Percentiles rank a stretch among this genome's conserved stretches.
Evolutionary conservation across 345 rosid species (phyloP).

Genomic region (Arabis hirsuta): DNA sequence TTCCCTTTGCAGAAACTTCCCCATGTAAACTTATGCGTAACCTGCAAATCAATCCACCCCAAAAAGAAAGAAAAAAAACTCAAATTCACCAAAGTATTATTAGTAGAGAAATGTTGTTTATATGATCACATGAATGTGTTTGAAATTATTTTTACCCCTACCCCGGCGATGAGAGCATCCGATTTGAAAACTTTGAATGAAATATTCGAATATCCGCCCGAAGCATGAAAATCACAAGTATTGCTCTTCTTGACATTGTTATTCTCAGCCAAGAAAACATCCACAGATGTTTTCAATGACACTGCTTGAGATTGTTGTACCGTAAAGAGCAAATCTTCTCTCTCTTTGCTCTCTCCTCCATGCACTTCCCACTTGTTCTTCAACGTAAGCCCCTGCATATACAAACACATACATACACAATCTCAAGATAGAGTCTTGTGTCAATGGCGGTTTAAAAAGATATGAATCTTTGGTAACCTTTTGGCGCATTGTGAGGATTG

Average conservation of each 20-base stretch:
- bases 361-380: constrained; percentile 59
- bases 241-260: constrained; percentile 36
- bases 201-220: constrained; percentile 54
- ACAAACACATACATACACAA: neutral
- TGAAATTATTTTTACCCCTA: constrained; percentile 42
- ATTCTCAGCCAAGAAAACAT: constrained; percentile 54
- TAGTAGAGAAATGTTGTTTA: neutral
- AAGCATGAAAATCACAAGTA: constrained; percentile 55
- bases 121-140: constrained; percentile 7
- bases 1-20: constrained; percentile 70
- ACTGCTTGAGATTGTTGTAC: constrained; percentile 59
- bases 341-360: constrained; percentile 57
- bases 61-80: too few species aligned
- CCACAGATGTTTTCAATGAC: constrained; percentile 58
- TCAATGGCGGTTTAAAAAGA: neutral
- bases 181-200: constrained; percentile 65
- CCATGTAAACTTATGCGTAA: constrained; percentile 59
- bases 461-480: constrained; percentile 49
- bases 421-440: constrained; percentile 1
- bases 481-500: constrained; percentile 64
- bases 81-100: neutral
- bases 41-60: constrained; percentile 43
- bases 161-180: constrained; percentile 68
- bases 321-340: constrained; percentile 47
- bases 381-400: constrained; percentile 48